Conservation (phyloP, 2,329 filamentous ascomycete genomes). For the Fusarium sp. region DNA sequence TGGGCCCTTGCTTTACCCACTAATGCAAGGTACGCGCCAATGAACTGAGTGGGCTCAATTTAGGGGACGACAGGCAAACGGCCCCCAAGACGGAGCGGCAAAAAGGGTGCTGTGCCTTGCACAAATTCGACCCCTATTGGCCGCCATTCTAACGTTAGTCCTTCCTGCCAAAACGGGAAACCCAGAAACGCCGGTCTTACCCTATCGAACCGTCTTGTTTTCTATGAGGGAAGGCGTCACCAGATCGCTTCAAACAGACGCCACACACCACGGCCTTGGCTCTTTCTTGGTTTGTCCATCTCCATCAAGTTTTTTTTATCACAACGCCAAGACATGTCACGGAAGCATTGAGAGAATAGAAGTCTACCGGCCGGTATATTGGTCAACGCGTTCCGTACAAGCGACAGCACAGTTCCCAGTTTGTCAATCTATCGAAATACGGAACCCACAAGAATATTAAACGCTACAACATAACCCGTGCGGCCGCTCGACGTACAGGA, state of each 20-base stretch:
- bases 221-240: slow-evolving; percentile 31
- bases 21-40: slow-evolving; percentile 49
- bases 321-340: slow-evolving; percentile 19
- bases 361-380: neutral
- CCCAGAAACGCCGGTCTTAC: slow-evolving; percentile 35
- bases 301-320: slow-evolving; percentile 21
- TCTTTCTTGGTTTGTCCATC: slow-evolving; percentile 10
- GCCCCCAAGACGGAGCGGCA: slow-evolving; percentile 41
- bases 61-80: slow-evolving; percentile 30
- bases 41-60: slow-evolving; percentile 16
- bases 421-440: neutral
- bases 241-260: slow-evolving; percentile 24
- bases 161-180: slow-evolving; percentile 38
- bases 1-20: slow-evolving; percentile 20
- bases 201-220: slow-evolving; percentile 31
- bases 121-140: slow-evolving; percentile 30
- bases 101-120: slow-evolving; percentile 27
- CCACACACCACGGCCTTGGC: slow-evolving; percentile 13
- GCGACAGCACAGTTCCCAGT: neutral
- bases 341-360: neutral
- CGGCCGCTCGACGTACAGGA: neutral
- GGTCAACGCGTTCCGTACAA: neutral
- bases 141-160: slow-evolving; percentile 7
- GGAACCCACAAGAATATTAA: neutral
- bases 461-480: neutral